Evolutionary conservation across 345 rosid species (phyloP).

Genomic region (Arabidopsis suecica): DNA sequence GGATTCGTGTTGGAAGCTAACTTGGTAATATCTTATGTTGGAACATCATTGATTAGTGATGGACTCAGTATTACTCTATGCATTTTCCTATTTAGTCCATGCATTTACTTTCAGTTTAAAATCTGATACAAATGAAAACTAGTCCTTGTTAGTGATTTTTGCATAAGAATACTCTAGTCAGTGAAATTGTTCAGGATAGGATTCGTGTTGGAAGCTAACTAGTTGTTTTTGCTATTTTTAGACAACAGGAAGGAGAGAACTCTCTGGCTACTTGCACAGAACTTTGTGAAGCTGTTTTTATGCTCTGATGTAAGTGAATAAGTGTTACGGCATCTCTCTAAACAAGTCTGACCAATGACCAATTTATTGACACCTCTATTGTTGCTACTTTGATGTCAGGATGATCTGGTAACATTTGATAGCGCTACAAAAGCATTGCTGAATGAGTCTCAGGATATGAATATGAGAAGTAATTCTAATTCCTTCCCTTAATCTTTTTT

Average conservation of each 20-base stretch:
- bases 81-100: not conserved
- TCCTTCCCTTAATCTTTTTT: conserved; percentile 18
- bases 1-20: conserved; percentile 3
- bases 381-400: conserved; percentile 46
- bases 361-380: conserved; percentile 21
- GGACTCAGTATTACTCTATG: conserved; percentile 5
- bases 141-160: not conserved
- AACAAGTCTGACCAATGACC: not conserved
- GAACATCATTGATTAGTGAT: conserved; percentile 9
- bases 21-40: conserved; percentile 51
- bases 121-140: not conserved
- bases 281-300: conserved; percentile 83
- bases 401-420: conserved; percentile 69
- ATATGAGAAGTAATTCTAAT: conserved; percentile 65
- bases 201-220: conserved; percentile 14
- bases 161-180: not conserved
- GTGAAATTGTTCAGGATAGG: not conserved
- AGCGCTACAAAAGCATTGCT: conserved; percentile 67
- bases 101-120: conserved; percentile 4
- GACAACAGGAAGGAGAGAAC: conserved; percentile 74
- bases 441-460: conserved; percentile 55
- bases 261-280: conserved; percentile 71
- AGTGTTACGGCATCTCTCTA: not conserved
- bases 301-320: conserved; percentile 69
- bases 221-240: conserved; percentile 8